Percentiles rank a stretch among this genome's conserved stretches.
phyloP scores from a whole-genome alignment of 495 filamentous ascomycete species.

The Aspergillus incahuasiensis region DNA sequence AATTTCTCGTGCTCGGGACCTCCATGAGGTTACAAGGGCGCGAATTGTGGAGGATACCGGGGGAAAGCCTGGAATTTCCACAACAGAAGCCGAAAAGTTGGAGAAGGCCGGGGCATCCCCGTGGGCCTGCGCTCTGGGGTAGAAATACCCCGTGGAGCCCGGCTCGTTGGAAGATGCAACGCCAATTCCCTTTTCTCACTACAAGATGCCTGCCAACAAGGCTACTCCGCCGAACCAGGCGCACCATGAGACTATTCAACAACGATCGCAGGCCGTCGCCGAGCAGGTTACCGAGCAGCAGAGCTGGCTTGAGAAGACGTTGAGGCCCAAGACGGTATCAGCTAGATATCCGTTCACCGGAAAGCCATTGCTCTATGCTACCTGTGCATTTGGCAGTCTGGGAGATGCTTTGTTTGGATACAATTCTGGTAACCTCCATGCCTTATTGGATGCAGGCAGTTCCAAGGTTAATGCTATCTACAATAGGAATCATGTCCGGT shows the following conservation, averaged over 20 bases:
- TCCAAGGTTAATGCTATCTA: too few species aligned
- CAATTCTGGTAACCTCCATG: constrained; percentile 20
- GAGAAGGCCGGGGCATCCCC: background rate
- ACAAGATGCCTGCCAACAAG: background rate
- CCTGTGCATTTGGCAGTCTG: constrained; percentile 29
- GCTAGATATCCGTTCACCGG: constrained; percentile 27
- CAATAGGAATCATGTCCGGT: constrained; percentile 16
- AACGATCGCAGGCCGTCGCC: constrained; percentile 11
- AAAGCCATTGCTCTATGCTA: constrained; percentile 20
- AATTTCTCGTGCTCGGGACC: background rate
- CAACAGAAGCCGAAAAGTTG: background rate
- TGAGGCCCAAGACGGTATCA: constrained; percentile 24
- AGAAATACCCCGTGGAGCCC: background rate
- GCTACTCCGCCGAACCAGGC: background rate
- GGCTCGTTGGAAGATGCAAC: background rate
- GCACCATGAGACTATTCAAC: background rate
- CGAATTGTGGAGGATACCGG: background rate
- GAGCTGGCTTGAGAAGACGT: constrained; percentile 24
- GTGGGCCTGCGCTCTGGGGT: constrained; percentile 1
- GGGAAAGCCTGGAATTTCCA: background rate
- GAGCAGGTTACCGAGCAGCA: constrained; percentile 15
- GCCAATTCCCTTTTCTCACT: background rate
- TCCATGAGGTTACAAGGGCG: background rate
- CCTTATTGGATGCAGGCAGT: background rate
- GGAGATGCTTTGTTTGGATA: constrained; percentile 29